Evolutionary conservation across 169 alveolate species (phyloP), one percentile per base, ranked within the genome.

Genomic region (Cryptosporidium xiaoi): DNA sequence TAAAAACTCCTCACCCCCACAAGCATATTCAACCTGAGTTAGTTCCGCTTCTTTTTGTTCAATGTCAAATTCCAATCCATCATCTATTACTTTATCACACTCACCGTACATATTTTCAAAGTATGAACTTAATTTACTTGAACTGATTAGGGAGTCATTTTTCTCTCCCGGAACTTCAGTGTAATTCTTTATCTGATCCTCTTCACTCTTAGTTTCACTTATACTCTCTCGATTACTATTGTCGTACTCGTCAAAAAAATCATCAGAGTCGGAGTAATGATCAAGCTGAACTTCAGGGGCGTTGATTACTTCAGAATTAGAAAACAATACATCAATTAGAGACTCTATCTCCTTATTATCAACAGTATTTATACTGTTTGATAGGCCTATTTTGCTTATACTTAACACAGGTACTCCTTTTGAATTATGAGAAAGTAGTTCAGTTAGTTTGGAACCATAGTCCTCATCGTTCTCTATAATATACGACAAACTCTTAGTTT

Each of bases 371-470:
- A 31, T 34, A 10, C 51, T 51, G 3, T 55, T n/a, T 7, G 40
- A 69, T 15, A 20, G 8, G 12, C 48, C 48, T 24, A 69, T 69
- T 31, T 51, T 69, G 13, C 65, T 69, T 69, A 77, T 62, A 24
- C 87, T 62, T 8, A 77, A 16, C 50, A 60, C 50, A 29, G 87
- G 87, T 8, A 62, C 77, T 5, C 71, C 71, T 0, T 29, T 18
- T 29, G 87, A 56, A 18, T 77, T 77, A 53, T 77, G 48, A 2
- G 77, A 31, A 34, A 77, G 44, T 13, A 77, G 2, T 34, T 62
- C 64, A 18, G 87, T 56, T 62, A 77, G 55, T 44, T 77, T 77
- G 20, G 53, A 27, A 44, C 87, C 87, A 44, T 77, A 77, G 56
- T 77, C 64, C 29, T 56, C 55, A 60, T 77, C 87, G 40, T 77